Percentiles rank a stretch among this genome's conserved stretches.
These are phyloP conservation scores for Penicillium alfredii DNA, from an alignment of 495 filamentous ascomycete species.

Conservation along the genomic window DNA sequence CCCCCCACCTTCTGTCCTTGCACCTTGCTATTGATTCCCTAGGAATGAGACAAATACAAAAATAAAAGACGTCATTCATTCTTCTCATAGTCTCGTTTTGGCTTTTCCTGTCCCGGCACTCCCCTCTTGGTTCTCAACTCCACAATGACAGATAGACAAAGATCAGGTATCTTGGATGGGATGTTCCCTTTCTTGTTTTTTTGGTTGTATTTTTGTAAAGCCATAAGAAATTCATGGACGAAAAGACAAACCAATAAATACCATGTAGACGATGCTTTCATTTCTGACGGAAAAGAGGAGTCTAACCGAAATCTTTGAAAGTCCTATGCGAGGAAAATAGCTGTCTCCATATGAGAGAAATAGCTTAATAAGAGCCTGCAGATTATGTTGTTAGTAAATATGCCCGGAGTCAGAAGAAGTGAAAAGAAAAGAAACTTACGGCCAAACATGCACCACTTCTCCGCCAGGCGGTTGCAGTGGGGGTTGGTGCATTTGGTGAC, in stretches of 20 bases:
- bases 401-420: background rate
- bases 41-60: constrained; percentile 10
- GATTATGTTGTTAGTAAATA: constrained; percentile 5
- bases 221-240: too few relatives aligned
- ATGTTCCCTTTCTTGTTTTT: too few relatives aligned
- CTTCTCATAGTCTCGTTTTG: constrained; percentile 15
- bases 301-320: too few relatives aligned
- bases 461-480: constrained; percentile 63
- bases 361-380: constrained; percentile 33
- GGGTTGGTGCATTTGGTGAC: constrained; percentile 88
- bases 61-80: constrained; percentile 14
- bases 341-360: too few relatives aligned
- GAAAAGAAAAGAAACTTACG: constrained; percentile 33
- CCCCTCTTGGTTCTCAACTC: constrained; percentile 2
- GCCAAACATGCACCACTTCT: constrained; percentile 85
- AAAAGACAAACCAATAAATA: too few relatives aligned
- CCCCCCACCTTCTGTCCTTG: too few relatives aligned
- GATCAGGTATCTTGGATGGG: constrained; percentile 4
- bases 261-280: too few relatives aligned
- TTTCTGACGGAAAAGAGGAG: background rate
- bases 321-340: too few relatives aligned
- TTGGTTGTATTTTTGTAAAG: too few relatives aligned
- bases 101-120: background rate
- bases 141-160: constrained; percentile 2
- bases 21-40: constrained; percentile 2